Base-by-base conservation (phyloP, 257 asterid genomes). In the Solanum sejunctum region DNA sequence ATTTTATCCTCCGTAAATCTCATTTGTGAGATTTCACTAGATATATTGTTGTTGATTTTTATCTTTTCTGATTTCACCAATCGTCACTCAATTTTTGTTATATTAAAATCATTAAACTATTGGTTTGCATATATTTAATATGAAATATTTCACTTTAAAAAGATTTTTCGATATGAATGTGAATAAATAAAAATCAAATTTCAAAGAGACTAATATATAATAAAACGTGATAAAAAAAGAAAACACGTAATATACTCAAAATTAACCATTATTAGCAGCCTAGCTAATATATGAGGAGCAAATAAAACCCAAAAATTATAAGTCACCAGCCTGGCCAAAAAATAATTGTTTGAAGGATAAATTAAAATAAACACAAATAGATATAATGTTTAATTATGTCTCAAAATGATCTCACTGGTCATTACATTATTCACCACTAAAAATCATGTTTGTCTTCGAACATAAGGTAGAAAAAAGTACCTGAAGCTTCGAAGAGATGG, bases 101-200 rank as follows among this genome's bases (percentile, higher is more conserved):
- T 0, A 15, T 8, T 6, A 54, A 54, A 54, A 3, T 54, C 32
- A 5, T 15, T 52, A 52, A 13, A 15, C 20, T 54, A 54, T 54
- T 51, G 18, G 18, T 54, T 54, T 54, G 0, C 57, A 54, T 20
- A 16, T 3, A 20, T 67, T 32, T 6, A 7, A 4, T 21, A 61
- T 1, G 17, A 3, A 61, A 11, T 3, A 20, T 3, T 58, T 58
- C n/a, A 58, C 0, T 12, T 4, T 0, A 11, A 51, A 12, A 7
- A 58, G 10, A 3, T 1, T 58, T 58, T 9, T 9, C 1, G 0
- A 0, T 3, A 1, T 5, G 4, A 23, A 61, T 23, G 5, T 3
- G 1, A 71, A 61, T 23, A 18, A 57, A 2, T 57, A 28, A 9
- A 10, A 66, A 6, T 3, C 5, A 28, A 28, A 28, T 28, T 28